phyloP scores from a whole-genome alignment of 2,329 filamentous ascomycete species.

The Orbilia ellipsospora region DNA sequence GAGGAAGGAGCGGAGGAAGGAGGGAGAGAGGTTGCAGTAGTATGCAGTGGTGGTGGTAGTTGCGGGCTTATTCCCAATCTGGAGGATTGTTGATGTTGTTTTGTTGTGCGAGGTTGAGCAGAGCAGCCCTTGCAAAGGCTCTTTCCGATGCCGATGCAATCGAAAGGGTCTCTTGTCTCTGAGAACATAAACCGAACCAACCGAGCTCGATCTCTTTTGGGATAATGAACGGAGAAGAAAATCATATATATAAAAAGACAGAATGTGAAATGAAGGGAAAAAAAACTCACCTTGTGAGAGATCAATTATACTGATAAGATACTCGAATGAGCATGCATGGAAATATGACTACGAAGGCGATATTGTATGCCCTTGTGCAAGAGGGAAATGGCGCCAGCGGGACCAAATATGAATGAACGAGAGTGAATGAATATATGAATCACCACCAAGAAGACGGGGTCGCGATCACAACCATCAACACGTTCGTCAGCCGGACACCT shows the following conservation, averaged over 20 bases:
- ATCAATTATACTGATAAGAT: background rate
- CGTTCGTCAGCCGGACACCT: background rate
- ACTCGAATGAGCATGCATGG: too few relatives aligned
- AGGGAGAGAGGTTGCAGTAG: background rate
- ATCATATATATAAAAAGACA: background rate
- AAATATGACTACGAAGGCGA: too few relatives aligned
- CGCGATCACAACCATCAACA: slow-evolving; percentile 2
- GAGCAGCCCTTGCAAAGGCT: too few relatives aligned
- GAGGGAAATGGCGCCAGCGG: background rate
- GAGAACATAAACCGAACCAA: background rate
- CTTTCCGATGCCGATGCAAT: too few relatives aligned
- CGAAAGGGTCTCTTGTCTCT: background rate
- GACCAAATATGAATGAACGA: background rate
- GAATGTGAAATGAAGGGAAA: background rate
- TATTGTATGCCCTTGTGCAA: too few relatives aligned
- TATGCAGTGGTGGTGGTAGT: background rate
- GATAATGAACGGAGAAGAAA: background rate
- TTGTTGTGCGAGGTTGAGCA: background rate
- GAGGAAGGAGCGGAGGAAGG: background rate
- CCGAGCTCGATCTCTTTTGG: background rate
- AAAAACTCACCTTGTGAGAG: background rate
- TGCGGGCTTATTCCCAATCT: background rate
- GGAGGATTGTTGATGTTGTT: background rate
- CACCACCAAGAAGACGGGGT: background rate
- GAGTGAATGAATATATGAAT: background rate